These are phyloP conservation scores for Paracamarosporium sp. DNA, from an alignment of 2,329 filamentous ascomycete genomes.

Conservation along the genomic window DNA sequence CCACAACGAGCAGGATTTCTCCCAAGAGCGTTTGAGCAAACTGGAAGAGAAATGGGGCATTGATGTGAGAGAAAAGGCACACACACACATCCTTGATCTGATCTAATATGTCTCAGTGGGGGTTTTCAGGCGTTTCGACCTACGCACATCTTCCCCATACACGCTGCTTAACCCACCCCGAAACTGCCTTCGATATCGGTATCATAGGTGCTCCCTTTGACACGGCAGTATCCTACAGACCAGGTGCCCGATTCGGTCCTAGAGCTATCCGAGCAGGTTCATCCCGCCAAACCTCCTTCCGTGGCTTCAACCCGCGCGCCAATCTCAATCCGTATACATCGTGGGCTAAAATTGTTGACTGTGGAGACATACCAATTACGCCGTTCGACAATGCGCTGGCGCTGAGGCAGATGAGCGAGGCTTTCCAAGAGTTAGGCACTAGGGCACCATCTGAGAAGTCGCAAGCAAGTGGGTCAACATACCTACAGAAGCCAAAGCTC, in stretches of 20 bases:
- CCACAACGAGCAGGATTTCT: constrained; percentile 38
- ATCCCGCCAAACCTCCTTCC: constrained; percentile 77
- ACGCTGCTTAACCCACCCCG: constrained; percentile 56
- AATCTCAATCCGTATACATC: constrained; percentile 82
- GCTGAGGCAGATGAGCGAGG: constrained; percentile 81
- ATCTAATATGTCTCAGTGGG: constrained; percentile 56
- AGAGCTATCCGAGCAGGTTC: constrained; percentile 86
- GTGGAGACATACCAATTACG: constrained; percentile 86
- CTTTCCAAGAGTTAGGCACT: constrained; percentile 72
- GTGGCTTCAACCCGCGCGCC: constrained; percentile 83
- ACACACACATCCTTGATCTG: not conserved
- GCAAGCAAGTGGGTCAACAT: constrained; percentile 45
- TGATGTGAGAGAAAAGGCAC: constrained; percentile 36
- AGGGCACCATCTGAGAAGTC: constrained; percentile 48
- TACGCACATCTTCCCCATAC: constrained; percentile 57
- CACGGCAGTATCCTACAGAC: constrained; percentile 54
- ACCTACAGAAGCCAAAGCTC: constrained; percentile 54
- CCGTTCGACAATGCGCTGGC: constrained; percentile 87
- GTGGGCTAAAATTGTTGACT: constrained; percentile 83
- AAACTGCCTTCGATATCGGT: constrained; percentile 54
- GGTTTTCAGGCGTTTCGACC: constrained; percentile 73
- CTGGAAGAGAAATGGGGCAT: constrained; percentile 50
- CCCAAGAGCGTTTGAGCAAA: constrained; percentile 38
- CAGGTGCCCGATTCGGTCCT: constrained; percentile 75
- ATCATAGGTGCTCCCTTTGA: constrained; percentile 59